Evolutionary conservation across 768 basidiomycete species (phyloP), one percentile per base, ranked within the genome.

Genomic region (Boletus reticulatus): DNA sequence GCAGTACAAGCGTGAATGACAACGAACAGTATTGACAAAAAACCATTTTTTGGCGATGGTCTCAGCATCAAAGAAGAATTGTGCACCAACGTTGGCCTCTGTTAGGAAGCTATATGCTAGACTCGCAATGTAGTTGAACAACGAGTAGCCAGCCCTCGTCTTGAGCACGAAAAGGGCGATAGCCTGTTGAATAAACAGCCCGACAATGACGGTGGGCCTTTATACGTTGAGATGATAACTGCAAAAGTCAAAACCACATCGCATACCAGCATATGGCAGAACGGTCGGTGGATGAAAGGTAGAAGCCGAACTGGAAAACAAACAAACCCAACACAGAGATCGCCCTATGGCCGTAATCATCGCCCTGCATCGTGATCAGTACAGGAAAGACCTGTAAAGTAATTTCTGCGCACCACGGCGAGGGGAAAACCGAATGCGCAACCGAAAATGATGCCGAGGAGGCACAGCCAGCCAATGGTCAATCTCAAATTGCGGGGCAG

Each of bases 101-200:
- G 69, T 69, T 53, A 96, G 78, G 73, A 93, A 92, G 70, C 92
- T 89, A n/a, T 80, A 77, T 7, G 92, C 92, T 16, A 91, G 81
- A 46, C 74, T 80, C 5, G 93, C 90, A 56, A 94, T 82, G 84
- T 89, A 94, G 48, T 77, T 80, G 79, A 97, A 95, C 52, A 95
- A 80, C 20, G 80, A 80, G 72, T 88, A 93, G 19, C 94, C 94
- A 43, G 92, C 92, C 43, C 75, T 74, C 13, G 86, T 82, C 75
- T 94, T 94, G 64, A 97, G 80, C 34, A 95, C 94, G 68, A 96
- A 94, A 43, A 96, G 78, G 2, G 94, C 94, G 44, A 95, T 82
- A 17, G 76, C 82, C 75, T 94, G 92, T 67, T 97, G 94, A 42
- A 88, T 62, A 72, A 94, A 86, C 19, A 95, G 76, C 19, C 94